Conservation (phyloP, 2,329 filamentous ascomycete species). For the Pseudogymnoascus sp. region DNA sequence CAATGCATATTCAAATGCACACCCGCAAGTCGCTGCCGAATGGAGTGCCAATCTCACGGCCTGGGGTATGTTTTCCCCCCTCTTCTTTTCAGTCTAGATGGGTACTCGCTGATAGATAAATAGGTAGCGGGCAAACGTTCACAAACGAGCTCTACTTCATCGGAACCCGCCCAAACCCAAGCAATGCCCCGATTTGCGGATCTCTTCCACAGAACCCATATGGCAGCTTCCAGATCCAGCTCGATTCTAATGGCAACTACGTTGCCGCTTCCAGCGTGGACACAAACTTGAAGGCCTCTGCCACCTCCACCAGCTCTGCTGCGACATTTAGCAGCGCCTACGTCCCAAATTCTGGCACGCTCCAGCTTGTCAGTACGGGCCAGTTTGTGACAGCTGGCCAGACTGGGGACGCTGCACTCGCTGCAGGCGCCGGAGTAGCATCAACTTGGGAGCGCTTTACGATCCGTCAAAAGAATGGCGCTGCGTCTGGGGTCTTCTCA, state of each 20-base stretch:
- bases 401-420: constrained; percentile 16
- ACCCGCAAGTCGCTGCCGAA: constrained; percentile 19
- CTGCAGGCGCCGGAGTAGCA: constrained; percentile 16
- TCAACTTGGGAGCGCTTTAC: constrained; percentile 20
- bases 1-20: constrained; percentile 20
- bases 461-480: constrained; percentile 19
- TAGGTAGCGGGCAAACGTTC: constrained; percentile 21
- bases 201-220: constrained; percentile 21
- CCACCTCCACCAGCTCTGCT: constrained; percentile 11
- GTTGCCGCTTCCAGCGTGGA: constrained; percentile 15
- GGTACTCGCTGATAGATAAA: background rate
- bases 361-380: constrained; percentile 12
- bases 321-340: constrained; percentile 19
- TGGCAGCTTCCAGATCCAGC: constrained; percentile 20
- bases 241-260: constrained; percentile 14
- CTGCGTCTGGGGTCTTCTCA: constrained; percentile 18
- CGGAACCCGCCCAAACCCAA: constrained; percentile 21
- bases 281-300: constrained; percentile 18
- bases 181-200: constrained; percentile 20
- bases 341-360: constrained; percentile 18
- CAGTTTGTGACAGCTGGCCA: constrained; percentile 20
- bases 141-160: constrained; percentile 23
- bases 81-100: background rate
- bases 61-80: constrained; percentile 17
- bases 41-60: constrained; percentile 20